A percentile compares a stretch with the other conserved stretches of the same genome.
Evolutionary conservation across 331 rosid species (phyloP).

Genomic region (Cydonia oblonga): DNA sequence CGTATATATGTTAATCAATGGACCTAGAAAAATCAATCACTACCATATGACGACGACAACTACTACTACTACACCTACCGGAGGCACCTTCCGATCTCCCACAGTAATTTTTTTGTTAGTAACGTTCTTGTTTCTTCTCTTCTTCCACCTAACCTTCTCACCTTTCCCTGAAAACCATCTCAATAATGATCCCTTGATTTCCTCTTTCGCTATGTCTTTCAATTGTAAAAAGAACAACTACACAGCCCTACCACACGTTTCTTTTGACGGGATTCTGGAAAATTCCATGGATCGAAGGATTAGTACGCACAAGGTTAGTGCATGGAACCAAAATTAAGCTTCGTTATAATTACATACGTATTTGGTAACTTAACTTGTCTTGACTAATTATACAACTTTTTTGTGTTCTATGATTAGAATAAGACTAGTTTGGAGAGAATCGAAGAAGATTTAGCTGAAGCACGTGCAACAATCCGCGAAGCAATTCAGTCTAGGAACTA

Average conservation of each 20-base stretch:
- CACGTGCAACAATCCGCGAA: constrained; percentile 39
- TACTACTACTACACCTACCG: too few relatives aligned
- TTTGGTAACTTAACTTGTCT: background rate
- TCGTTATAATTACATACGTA: background rate
- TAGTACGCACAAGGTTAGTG: background rate
- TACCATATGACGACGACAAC: background rate
- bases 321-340: background rate
- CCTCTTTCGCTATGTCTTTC: background rate
- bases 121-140: background rate
- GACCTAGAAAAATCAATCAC: background rate
- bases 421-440: constrained; percentile 25
- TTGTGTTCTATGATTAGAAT: constrained; percentile 7
- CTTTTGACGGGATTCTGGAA: background rate
- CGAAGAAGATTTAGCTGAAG: constrained; percentile 42
- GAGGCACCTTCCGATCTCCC: background rate
- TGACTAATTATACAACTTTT: background rate
- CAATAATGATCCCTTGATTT: background rate
- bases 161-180: background rate
- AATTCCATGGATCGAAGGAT: background rate
- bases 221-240: background rate
- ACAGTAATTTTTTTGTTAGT: background rate
- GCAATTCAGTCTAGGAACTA: constrained; percentile 29
- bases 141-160: background rate
- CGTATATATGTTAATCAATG: background rate
- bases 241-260: background rate